phyloP scores from a whole-genome alignment of 2,329 filamentous ascomycete species.

The Aspergillus sp. region DNA sequence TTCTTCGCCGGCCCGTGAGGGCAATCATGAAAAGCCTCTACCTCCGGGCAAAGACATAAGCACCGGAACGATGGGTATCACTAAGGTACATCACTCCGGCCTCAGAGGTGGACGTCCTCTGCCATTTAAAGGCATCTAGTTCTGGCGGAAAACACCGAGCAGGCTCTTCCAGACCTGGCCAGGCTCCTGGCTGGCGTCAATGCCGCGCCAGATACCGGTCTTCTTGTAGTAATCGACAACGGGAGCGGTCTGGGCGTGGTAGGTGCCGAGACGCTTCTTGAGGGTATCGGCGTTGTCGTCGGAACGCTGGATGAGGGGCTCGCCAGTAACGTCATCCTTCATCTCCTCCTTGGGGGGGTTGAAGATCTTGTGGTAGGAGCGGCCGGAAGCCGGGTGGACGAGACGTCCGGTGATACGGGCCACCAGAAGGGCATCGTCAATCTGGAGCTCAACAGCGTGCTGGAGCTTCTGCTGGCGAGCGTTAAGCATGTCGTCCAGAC shows the following conservation, averaged over 20 bases:
- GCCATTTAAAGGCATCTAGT: conserved; percentile 31
- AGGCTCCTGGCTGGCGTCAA: conserved; percentile 95
- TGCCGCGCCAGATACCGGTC: conserved; percentile 92
- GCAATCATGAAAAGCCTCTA: neutral
- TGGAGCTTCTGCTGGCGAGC: conserved; percentile 80
- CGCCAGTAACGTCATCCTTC: conserved; percentile 96
- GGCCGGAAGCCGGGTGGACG: conserved; percentile 91
- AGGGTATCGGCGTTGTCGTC: conserved; percentile 96
- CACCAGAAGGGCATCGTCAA: conserved; percentile 91
- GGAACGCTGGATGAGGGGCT: conserved; percentile 91
- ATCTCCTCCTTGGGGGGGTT: conserved; percentile 93
- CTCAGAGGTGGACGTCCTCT: neutral
- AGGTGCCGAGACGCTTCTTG: conserved; percentile 90
- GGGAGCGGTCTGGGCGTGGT: conserved; percentile 89
- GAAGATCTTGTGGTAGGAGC: conserved; percentile 98
- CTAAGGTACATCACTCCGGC: conserved; percentile 6
- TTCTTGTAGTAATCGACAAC: conserved; percentile 97
- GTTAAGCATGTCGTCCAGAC: conserved; percentile 87
- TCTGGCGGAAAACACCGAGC: conserved; percentile 75
- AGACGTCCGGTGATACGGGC: conserved; percentile 95
- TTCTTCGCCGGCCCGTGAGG: neutral
- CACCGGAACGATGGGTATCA: conserved; percentile 3
- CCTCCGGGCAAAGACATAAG: neutral
- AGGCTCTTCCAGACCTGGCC: conserved; percentile 94
- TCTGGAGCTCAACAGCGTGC: conserved; percentile 94